Percentiles rank a stretch among this genome's conserved stretches.
Conservation (phyloP, 73 alveolate species). For the Paramecium caudatum region DNA sequence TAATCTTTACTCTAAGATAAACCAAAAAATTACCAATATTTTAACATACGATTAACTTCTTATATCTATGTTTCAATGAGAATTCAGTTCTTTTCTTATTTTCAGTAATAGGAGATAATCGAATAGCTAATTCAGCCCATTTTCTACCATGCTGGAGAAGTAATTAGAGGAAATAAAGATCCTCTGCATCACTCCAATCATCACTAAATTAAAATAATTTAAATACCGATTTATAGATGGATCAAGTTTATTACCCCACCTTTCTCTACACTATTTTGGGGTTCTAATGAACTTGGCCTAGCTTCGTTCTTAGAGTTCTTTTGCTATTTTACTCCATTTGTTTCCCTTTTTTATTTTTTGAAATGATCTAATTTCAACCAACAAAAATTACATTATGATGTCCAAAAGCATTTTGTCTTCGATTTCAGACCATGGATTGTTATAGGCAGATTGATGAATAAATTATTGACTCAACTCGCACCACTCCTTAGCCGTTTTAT, state of each 20-base stretch:
- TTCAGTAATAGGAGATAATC: constrained; percentile 16
- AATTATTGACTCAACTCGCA: constrained; percentile 88
- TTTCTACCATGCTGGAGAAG: constrained; percentile 87
- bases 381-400: neutral
- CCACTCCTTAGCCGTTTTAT: constrained; percentile 80
- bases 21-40: neutral
- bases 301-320: constrained; percentile 47
- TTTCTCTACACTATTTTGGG: constrained; percentile 91
- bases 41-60: neutral
- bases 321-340: constrained; percentile 62
- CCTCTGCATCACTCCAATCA: constrained; percentile 91
- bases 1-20: neutral
- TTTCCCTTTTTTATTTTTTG: constrained; percentile 25
- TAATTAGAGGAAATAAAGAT: constrained; percentile 82
- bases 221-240: constrained; percentile 82
- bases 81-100: constrained; percentile 60
- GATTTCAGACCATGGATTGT: constrained; percentile 40
- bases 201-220: constrained; percentile 72
- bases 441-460: constrained; percentile 79
- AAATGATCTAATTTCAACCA: neutral
- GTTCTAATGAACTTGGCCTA: neutral
- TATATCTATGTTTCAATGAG: constrained; percentile 59
- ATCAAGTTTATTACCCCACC: constrained; percentile 92
- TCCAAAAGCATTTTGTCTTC: constrained; percentile 66
- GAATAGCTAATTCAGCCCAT: constrained; percentile 81